These are phyloP conservation scores for Coemansia sp. DNA, from an alignment of 192 early-diverging fungal genomes.

Conservation along the genomic window DNA sequence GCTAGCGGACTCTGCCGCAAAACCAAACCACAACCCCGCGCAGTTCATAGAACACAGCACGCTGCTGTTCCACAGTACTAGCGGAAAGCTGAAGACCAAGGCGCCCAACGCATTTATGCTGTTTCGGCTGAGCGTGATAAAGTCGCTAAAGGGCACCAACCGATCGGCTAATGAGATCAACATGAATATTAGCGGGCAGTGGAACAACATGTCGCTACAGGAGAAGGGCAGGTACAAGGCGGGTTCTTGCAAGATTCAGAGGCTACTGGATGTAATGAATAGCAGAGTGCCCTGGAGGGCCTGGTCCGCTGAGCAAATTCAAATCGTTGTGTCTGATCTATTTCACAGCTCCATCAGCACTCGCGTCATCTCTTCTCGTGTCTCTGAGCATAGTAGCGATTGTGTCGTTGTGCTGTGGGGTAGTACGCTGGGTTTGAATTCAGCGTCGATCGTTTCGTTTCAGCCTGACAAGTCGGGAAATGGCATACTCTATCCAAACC, in stretches of 20 bases:
- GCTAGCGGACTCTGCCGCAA: background rate
- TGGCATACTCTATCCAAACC: constrained; percentile 5
- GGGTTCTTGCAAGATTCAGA: constrained; percentile 10
- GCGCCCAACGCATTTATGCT: constrained; percentile 39
- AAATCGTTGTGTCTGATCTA: background rate
- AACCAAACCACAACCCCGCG: background rate
- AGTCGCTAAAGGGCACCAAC: constrained; percentile 14
- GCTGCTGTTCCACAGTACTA: constrained; percentile 4
- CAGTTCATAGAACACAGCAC: background rate
- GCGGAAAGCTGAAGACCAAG: constrained; percentile 6
- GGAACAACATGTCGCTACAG: background rate
- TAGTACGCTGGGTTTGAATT: background rate
- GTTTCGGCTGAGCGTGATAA: constrained; percentile 16
- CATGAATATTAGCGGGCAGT: background rate
- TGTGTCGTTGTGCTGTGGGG: background rate
- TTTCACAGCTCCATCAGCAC: background rate
- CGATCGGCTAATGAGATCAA: constrained; percentile 12
- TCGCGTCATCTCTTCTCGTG: background rate
- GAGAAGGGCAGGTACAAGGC: constrained; percentile 6
- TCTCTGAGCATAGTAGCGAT: background rate
- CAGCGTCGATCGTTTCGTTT: background rate
- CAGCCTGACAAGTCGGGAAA: background rate
- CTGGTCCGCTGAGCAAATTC: background rate
- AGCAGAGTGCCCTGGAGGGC: background rate
- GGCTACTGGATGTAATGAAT: constrained; percentile 2